Conservation (phyloP, 2,329 filamentous ascomycete genomes). For the Claviceps citrina region DNA sequence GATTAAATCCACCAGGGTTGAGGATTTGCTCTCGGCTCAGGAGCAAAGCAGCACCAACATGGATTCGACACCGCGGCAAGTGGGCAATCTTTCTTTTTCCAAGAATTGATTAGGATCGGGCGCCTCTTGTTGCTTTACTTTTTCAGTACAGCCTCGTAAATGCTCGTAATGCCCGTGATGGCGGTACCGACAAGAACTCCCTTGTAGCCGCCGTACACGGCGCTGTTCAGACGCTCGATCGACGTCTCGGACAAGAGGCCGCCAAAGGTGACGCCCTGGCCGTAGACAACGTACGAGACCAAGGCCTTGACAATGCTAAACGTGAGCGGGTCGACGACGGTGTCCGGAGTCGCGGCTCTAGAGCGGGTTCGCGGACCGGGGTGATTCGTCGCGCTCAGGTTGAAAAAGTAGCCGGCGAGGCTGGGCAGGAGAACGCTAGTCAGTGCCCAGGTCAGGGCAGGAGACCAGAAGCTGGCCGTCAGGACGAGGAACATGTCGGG, state of each 20-base stretch:
- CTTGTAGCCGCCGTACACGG: constrained; percentile 57
- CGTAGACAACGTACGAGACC: constrained; percentile 66
- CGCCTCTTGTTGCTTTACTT: constrained; percentile 33
- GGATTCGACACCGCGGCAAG: no score
- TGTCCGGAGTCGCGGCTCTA: constrained; percentile 26
- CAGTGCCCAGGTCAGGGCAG: constrained; percentile 58
- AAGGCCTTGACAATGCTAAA: constrained; percentile 85
- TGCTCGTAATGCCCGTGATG: constrained; percentile 51
- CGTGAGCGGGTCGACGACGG: constrained; percentile 65
- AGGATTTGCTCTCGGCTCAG: no score
- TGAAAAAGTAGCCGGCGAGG: constrained; percentile 75
- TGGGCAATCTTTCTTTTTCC: no score
- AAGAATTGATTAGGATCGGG: no score
- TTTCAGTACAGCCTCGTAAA: constrained; percentile 66
- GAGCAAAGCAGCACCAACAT: no score
- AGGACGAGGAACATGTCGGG: constrained; percentile 72
- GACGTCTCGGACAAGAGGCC: constrained; percentile 45
- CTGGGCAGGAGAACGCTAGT: constrained; percentile 59
- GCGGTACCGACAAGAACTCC: constrained; percentile 53
- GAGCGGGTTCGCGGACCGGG: constrained; percentile 27
- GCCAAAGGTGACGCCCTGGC: constrained; percentile 45
- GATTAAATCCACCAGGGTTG: no score
- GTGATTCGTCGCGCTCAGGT: constrained; percentile 48
- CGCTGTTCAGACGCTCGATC: constrained; percentile 46
- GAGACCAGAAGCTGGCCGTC: constrained; percentile 68